Evolutionary conservation across 2,329 filamentous ascomycete species (phyloP).

Genomic region (Aspergillus candidus): DNA sequence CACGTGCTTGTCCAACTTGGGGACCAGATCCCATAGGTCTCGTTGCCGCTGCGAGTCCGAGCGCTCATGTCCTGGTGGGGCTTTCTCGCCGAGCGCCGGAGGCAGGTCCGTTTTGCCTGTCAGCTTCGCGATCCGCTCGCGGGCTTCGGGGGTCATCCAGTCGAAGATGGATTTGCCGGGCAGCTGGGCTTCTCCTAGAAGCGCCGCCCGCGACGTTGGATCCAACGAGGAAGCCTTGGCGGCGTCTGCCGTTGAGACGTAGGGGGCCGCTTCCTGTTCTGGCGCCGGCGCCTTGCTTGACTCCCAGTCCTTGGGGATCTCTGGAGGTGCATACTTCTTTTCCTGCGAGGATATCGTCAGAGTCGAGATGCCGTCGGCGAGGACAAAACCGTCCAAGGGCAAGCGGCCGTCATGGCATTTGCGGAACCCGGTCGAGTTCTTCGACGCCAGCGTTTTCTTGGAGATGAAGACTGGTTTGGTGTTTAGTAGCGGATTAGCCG

Average conservation of each 20-base stretch:
- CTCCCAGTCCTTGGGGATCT: slow-evolving; percentile 58
- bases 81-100: slow-evolving; percentile 65
- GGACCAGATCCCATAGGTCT: slow-evolving; percentile 54
- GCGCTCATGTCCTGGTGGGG: slow-evolving; percentile 57
- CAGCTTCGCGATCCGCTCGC: slow-evolving; percentile 67
- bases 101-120: slow-evolving; percentile 75
- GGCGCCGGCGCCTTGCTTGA: slow-evolving; percentile 49
- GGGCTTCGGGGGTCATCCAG: slow-evolving; percentile 71
- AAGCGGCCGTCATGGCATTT: slow-evolving; percentile 79
- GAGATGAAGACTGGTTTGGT: slow-evolving; percentile 70
- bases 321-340: slow-evolving; percentile 41
- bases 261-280: slow-evolving; percentile 35
- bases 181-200: slow-evolving; percentile 73
- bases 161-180: slow-evolving; percentile 96
- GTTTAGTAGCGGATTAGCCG: slow-evolving; percentile 58
- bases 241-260: slow-evolving; percentile 66
- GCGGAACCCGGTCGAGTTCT: slow-evolving; percentile 47
- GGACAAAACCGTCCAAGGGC: slow-evolving; percentile 72
- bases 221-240: slow-evolving; percentile 72
- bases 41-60: slow-evolving; percentile 59
- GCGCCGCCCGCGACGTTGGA: slow-evolving; percentile 66
- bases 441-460: slow-evolving; percentile 50
- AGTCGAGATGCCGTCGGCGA: slow-evolving; percentile 52
- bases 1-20: slow-evolving; percentile 59
- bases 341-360: slow-evolving; percentile 42